Evolutionary conservation across 1,139 yeast species (phyloP).

Genomic region (Saccharomyces hybrid): DNA sequence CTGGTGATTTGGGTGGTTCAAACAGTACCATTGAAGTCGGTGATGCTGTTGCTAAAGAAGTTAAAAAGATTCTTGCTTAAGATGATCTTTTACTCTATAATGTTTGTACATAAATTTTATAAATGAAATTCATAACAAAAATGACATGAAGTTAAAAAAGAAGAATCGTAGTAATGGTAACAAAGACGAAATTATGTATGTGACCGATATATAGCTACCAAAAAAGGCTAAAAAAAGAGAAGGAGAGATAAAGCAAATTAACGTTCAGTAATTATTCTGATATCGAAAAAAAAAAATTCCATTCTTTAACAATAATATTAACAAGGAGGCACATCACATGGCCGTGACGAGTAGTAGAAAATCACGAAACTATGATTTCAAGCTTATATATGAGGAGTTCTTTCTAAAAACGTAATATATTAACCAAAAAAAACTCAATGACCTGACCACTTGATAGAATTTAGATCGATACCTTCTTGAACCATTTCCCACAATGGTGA

Average conservation of each 20-base stretch:
- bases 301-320: not conserved
- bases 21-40: conserved; percentile 83
- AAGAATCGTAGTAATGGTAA: not conserved
- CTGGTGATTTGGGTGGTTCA: conserved; percentile 83
- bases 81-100: not conserved
- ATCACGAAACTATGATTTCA: not conserved
- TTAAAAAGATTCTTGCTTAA: conserved; percentile 41
- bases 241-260: not conserved
- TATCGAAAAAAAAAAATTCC: not conserved
- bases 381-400: not conserved
- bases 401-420: not conserved
- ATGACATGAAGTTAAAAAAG: not conserved
- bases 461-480: conserved; percentile 93
- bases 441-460: conserved; percentile 95
- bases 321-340: not conserved
- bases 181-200: not conserved
- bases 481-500: conserved; percentile 99
- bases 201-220: not conserved
- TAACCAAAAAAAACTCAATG: conserved; percentile 39
- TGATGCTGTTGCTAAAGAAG: conserved; percentile 76
- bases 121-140: not conserved
- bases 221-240: not conserved
- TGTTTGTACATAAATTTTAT: not conserved
- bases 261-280: not conserved
- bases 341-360: not conserved